Percentiles rank a stretch among this genome's conserved stretches.
phyloP scores from a whole-genome alignment of 441 rosid genomes.

The Croton setiger region DNA sequence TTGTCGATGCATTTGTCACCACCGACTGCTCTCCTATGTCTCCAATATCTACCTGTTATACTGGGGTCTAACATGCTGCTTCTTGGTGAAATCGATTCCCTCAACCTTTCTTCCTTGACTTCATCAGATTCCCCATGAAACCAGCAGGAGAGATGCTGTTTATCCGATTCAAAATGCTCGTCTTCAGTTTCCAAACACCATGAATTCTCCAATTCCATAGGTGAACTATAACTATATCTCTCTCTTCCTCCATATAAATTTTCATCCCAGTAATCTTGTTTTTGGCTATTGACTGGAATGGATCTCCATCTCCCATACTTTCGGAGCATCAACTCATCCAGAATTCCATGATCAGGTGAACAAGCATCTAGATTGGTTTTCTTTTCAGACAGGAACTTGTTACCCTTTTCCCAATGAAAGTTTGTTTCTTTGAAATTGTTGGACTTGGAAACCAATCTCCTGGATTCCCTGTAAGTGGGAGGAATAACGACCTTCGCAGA shows the following conservation, averaged over 20 bases:
- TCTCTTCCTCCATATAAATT: constrained; percentile 30
- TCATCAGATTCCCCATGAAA: constrained; percentile 27
- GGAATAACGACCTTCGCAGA: constrained; percentile 27
- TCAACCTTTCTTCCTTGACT: constrained; percentile 31
- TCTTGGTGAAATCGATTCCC: constrained; percentile 21
- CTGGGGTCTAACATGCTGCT: constrained; percentile 26
- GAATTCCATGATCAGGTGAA: constrained; percentile 26
- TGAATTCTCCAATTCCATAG: constrained; percentile 33
- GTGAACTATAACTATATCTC: constrained; percentile 25
- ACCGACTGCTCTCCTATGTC: constrained; percentile 21
- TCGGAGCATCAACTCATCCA: constrained; percentile 27
- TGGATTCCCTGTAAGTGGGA: constrained; percentile 25
- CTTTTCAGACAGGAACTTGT: neutral
- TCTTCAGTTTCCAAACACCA: constrained; percentile 31
- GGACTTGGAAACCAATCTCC: constrained; percentile 27
- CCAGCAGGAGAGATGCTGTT: constrained; percentile 22
- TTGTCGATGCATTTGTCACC: constrained; percentile 29
- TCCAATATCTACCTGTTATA: constrained; percentile 20
- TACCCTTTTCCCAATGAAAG: constrained; percentile 23
- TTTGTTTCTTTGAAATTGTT: constrained; percentile 22
- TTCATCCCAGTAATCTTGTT: constrained; percentile 28
- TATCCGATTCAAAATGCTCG: constrained; percentile 22
- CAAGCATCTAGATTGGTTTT: constrained; percentile 25
- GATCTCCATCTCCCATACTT: constrained; percentile 24
- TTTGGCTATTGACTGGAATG: constrained; percentile 23